Percentiles rank a stretch among this genome's conserved stretches.
phyloP scores from a whole-genome alignment of 331 rosid genomes.

The Quercus phellos region DNA sequence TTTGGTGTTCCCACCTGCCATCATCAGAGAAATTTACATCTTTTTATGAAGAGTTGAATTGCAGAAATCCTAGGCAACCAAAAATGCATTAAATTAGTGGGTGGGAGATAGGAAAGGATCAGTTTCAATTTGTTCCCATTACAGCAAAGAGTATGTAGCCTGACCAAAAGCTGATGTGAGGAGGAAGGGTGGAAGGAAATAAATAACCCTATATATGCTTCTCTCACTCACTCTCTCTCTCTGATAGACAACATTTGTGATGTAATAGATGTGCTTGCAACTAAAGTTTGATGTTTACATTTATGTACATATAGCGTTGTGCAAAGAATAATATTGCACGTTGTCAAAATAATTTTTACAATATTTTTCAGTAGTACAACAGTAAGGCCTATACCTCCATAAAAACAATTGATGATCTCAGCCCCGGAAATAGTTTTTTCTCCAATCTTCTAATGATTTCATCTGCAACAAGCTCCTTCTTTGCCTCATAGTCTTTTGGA shows the following conservation, averaged over 20 bases:
- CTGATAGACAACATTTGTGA: background rate
- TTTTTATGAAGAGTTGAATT: background rate
- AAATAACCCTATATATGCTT: background rate
- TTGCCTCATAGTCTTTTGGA: conserved; percentile 60
- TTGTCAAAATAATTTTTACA: background rate
- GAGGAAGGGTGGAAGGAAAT: background rate
- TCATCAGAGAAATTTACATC: background rate
- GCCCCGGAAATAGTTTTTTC: conserved; percentile 80
- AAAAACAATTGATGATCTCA: conserved; percentile 63
- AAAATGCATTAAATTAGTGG: background rate
- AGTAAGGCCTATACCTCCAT: conserved; percentile 54
- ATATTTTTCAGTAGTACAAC: conserved; percentile 9
- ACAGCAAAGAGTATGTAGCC: background rate
- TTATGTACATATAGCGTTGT: background rate
- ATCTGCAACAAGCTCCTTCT: conserved; percentile 80
- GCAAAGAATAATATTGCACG: background rate
- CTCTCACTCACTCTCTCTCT: background rate
- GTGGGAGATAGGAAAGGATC: background rate
- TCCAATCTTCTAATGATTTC: conserved; percentile 71
- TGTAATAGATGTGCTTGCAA: background rate
- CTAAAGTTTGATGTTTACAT: background rate
- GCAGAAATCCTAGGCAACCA: background rate
- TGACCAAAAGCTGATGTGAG: background rate
- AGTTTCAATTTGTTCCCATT: background rate
- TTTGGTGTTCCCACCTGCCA: conserved; percentile 89